Evolutionary conservation across 2,329 filamentous ascomycete species (phyloP).

Genomic region (Ascochyta lentis): DNA sequence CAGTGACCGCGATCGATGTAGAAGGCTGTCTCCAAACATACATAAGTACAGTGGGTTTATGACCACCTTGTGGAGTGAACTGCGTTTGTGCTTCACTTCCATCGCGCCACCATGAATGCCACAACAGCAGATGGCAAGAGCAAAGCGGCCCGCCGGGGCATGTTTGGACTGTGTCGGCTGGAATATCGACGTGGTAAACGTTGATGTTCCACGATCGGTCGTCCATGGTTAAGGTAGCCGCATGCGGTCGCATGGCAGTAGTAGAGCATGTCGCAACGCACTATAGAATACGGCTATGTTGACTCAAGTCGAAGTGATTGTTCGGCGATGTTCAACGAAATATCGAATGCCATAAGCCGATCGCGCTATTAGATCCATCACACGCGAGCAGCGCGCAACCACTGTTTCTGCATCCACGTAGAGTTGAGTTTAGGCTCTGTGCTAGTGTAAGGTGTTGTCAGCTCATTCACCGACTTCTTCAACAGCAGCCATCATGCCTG

Average conservation of each 20-base stretch:
- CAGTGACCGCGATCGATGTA: neutral
- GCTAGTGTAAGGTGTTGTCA: neutral
- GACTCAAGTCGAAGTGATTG: too few relatives aligned
- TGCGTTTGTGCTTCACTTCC: neutral
- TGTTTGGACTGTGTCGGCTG: neutral
- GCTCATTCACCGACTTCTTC: conserved; percentile 21
- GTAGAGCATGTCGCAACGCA: too few relatives aligned
- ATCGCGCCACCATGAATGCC: neutral
- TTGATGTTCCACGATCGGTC: neutral
- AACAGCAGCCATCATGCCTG: conserved; percentile 20
- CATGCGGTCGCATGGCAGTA: too few relatives aligned
- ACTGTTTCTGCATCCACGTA: neutral
- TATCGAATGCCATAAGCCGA: too few relatives aligned
- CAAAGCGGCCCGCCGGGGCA: neutral
- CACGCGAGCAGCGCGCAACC: neutral
- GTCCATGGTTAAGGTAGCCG: too few relatives aligned
- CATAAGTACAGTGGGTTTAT: neutral
- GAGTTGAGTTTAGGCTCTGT: neutral
- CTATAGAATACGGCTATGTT: too few relatives aligned
- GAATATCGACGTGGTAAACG: neutral
- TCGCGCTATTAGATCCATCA: neutral
- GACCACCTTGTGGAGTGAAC: neutral
- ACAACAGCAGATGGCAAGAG: neutral
- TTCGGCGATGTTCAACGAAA: too few relatives aligned
- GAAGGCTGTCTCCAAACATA: neutral